Conservation (phyloP, 2,329 filamentous ascomycete genomes). For the Calonectria pseudoturangicola region DNA sequence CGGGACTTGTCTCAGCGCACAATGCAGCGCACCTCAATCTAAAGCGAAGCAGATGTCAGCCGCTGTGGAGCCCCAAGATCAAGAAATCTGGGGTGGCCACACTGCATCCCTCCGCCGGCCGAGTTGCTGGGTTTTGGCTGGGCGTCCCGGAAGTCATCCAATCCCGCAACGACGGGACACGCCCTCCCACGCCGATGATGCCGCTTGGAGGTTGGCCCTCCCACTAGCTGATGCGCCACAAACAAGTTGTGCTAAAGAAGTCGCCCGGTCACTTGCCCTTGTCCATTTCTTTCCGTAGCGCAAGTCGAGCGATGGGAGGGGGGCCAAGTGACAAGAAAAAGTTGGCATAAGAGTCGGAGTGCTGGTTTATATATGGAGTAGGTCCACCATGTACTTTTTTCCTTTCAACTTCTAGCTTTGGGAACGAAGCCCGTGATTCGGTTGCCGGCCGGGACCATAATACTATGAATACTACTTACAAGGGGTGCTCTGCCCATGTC, state of each 20-base stretch:
- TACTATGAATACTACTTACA: conserved; percentile 5
- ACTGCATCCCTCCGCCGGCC: conserved; percentile 41
- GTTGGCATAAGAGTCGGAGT: neutral
- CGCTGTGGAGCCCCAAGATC: conserved; percentile 50
- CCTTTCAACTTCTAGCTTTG: neutral
- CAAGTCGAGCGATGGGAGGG: conserved; percentile 1
- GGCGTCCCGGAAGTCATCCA: conserved; percentile 17
- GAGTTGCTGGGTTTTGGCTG: conserved; percentile 43
- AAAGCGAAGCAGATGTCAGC: conserved; percentile 48
- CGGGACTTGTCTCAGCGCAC: conserved; percentile 42
- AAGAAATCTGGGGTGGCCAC: conserved; percentile 49
- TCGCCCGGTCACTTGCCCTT: conserved; percentile 25
- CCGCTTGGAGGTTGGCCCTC: conserved; percentile 33
- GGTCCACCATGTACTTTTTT: conserved; percentile 12
- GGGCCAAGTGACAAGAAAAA: conserved; percentile 7
- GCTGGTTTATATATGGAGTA: conserved; percentile 2
- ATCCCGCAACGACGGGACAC: conserved; percentile 38
- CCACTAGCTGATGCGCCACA: conserved; percentile 27
- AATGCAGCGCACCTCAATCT: conserved; percentile 36
- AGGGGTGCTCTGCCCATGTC: conserved; percentile 13
- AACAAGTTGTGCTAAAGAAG: conserved; percentile 3
- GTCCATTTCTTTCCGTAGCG: conserved; percentile 11
- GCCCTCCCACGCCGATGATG: conserved; percentile 27
- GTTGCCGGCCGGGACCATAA: neutral
- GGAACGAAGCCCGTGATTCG: neutral